Percentiles rank a stretch among this genome's conserved stretches.
These are phyloP conservation scores for Colletotrichum chrysophilum DNA, from an alignment of 2,329 filamentous ascomycete genomes.

Conservation along the genomic window DNA sequence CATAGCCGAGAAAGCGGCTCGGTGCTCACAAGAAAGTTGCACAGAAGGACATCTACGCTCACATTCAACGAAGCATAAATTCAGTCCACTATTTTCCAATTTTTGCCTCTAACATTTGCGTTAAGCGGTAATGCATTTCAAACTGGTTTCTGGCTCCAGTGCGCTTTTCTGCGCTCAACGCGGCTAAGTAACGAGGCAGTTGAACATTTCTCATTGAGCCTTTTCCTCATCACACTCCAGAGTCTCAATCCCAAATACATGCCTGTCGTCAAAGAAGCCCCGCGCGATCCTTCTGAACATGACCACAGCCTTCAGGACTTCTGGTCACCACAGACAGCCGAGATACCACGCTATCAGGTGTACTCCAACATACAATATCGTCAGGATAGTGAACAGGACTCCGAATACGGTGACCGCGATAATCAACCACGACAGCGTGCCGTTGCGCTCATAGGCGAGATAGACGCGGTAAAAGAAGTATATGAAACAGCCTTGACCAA, in stretches of 20 bases:
- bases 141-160: not conserved
- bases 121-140: not conserved
- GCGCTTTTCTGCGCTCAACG: not conserved
- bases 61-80: not conserved
- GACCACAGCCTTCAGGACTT: not conserved
- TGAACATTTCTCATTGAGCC: not conserved
- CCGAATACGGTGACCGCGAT: not conserved
- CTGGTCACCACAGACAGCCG: not conserved
- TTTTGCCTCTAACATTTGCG: not conserved
- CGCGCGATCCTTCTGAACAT: not conserved
- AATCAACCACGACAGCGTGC: not conserved
- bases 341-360: not conserved
- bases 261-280: not conserved
- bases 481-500: not conserved
- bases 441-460: not conserved
- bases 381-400: not conserved
- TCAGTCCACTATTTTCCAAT: not conserved
- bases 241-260: not conserved
- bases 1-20: not conserved
- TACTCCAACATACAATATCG: not conserved
- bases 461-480: not conserved
- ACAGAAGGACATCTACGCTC: not conserved
- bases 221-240: not conserved
- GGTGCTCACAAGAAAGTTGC: not conserved
- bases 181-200: not conserved